Evolutionary conservation across 108 stramenopile genomes (phyloP), one percentile per base, ranked within the genome.

Genomic region (Pseudonitzschia delicatissima): DNA sequence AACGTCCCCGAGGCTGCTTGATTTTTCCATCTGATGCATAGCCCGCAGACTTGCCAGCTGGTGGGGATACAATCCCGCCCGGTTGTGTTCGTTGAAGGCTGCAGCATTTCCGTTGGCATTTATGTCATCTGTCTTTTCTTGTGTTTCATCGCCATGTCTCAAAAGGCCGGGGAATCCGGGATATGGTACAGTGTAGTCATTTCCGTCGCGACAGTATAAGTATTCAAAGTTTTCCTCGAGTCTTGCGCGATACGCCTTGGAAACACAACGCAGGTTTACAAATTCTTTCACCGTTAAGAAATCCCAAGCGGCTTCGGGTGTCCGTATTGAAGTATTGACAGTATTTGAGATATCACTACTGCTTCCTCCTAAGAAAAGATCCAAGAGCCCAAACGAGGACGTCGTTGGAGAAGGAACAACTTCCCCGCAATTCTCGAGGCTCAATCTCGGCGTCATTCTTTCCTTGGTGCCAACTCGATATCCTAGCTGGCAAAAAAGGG

Each of bases 131-230:
- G 23, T 53, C 26, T 25, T 15, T 13, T 15, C 23, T 13, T 1
- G 26, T 5, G 20, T 28, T 12, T 31, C 12, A 25, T 51, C 50
- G 12, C 31, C 53, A 8, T 73, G 77, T 15, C 50, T 71, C 26
- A 85, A 65, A 9, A 81, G 47, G 18, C 84, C 84, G 0, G 84
- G 81, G 42, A 72, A 82, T 3, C 64, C 77, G 0, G 80, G 84
- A 66, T 72, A 85, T 4, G 83, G 77, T 21, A 84, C 80, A 2
- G 59, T n/a, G 37, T 80, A 81, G 52, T 81, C 77, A 15, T 42
- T 69, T 18, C 79, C 79, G 48, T 80, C 79, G 20, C 79, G 64
- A 45, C 73, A 81, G 15, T 66, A 64, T 42, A 39, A 57, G 34
- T 80, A 80, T 40, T 81, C 79, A 9, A 78, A 66, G n/a, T 25